These are phyloP conservation scores for Cephaloascus albidus DNA, from an alignment of 805 yeast species.

Conservation along the genomic window DNA sequence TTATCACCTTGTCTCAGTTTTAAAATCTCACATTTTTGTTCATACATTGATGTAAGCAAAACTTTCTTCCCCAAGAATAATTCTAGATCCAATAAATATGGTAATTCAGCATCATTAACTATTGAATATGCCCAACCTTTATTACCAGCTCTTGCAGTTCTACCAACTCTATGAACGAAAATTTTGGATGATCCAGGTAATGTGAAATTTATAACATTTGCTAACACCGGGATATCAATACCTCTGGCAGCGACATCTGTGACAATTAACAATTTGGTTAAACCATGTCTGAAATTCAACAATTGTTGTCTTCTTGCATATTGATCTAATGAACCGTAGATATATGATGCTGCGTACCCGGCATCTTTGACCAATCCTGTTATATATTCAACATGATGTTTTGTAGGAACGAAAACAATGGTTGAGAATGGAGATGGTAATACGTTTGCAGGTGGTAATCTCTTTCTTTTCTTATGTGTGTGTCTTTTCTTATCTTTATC, in stretches of 20 bases:
- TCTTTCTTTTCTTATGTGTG: conserved; percentile 36
- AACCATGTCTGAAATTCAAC: conserved; percentile 74
- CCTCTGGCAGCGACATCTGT: conserved; percentile 99
- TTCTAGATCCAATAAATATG: conserved; percentile 85
- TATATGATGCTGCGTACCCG: conserved; percentile 82
- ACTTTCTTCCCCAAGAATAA: conserved; percentile 81
- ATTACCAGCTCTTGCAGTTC: conserved; percentile 99
- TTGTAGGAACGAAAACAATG: conserved; percentile 90
- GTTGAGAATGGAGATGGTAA: conserved; percentile 83
- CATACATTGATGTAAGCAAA: conserved; percentile 59
- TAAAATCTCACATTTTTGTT: conserved; percentile 45
- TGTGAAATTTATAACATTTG: conserved; percentile 88
- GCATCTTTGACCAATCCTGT: conserved; percentile 58
- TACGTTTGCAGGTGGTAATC: conserved; percentile 71
- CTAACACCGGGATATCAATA: conserved; percentile 94
- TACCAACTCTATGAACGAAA: conserved; percentile 94
- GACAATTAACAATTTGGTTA: conserved; percentile 82
- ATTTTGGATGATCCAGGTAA: conserved; percentile 89
- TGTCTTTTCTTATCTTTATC: conserved; percentile 23
- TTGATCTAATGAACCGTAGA: conserved; percentile 93
- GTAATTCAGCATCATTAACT: conserved; percentile 76
- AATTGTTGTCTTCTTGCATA: conserved; percentile 88
- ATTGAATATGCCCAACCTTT: conserved; percentile 96
- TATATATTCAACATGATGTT: conserved; percentile 94
- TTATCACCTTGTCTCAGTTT: conserved; percentile 32